Base-by-base conservation (phyloP, 2,329 filamentous ascomycete genomes). In the Metarhizium robertsii region DNA sequence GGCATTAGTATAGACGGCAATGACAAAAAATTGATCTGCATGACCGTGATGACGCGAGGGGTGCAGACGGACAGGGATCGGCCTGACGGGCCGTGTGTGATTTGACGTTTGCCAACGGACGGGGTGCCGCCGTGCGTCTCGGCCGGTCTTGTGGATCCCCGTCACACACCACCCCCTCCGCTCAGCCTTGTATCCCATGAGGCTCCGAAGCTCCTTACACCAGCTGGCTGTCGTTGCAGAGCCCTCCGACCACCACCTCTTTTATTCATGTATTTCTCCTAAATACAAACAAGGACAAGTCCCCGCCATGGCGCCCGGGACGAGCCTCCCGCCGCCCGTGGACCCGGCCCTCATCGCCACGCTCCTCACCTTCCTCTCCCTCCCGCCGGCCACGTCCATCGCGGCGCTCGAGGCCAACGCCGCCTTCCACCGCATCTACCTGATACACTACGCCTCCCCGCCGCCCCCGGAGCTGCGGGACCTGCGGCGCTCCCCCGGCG, bases 351-450 rank as follows among this genome's bases (percentile, higher is more conserved):
- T 20, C 48, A 61, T 67, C 55, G 34, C 55, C 20, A 13, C 43
- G 6, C 58, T 67, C 14, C 50, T 61, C 25, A 29, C 52, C 6
- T 55, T 56, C 32, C 52, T 66, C 40, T 13, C 11, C n/a, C 60
- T 63, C 2, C 64, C 62, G 4, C 11, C 40, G 0, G 58, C 63
- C 4, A 43, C 42, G 0, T 14, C 47, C 36, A 58, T 65, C 40
- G 47, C 59, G 18, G 53, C 60, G 4, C 60, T 63, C 0, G 16
- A 56, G 2, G 61, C 61, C 6, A 60, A 60, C 5, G 63, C 64
- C 2, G 53, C 53, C 42, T 67, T 64, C 50, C 65, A 67, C 57
- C 55, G 57, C 48, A 65, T 67, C 54, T 67, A 66, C 57, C 49
- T 63, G 36, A 11, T 65, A 36, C 55, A 57, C 25, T 62, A 63